Conservation (phyloP, 2,329 filamentous ascomycete species). For the Aspergillus versicolor region DNA sequence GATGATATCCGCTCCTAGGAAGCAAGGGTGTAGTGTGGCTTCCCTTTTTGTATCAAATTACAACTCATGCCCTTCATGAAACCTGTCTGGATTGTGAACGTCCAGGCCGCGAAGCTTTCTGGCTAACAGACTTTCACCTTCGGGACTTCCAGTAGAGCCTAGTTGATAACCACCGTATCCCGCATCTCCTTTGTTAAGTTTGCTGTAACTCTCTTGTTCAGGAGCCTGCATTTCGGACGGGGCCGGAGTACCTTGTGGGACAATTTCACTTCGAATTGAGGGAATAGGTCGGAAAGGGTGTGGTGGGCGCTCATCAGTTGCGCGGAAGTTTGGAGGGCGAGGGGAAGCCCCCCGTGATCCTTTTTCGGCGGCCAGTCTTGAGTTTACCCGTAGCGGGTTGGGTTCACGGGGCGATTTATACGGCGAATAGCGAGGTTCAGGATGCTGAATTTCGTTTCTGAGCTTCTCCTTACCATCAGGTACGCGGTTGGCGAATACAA, state of each 20-base stretch:
- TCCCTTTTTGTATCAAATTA: background rate
- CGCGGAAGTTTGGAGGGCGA: background rate
- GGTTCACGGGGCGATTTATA: constrained; percentile 68
- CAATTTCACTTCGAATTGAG: constrained; percentile 15
- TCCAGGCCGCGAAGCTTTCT: constrained; percentile 66
- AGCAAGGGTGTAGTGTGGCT: too few species aligned
- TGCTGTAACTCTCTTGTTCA: constrained; percentile 57
- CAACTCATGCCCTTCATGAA: background rate
- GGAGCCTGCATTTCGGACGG: constrained; percentile 28
- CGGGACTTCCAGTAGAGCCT: constrained; percentile 38
- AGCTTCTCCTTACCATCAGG: constrained; percentile 94
- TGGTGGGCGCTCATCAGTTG: constrained; percentile 3
- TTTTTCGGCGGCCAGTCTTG: constrained; percentile 59
- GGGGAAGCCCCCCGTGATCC: constrained; percentile 50
- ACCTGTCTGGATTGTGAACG: constrained; percentile 34
- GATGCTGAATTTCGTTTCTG: constrained; percentile 82
- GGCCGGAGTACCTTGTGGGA: constrained; percentile 25
- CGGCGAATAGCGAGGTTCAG: constrained; percentile 79
- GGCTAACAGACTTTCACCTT: constrained; percentile 68
- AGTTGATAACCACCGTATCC: constrained; percentile 62
- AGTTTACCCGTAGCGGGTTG: constrained; percentile 40
- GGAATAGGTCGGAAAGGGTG: constrained; percentile 22
- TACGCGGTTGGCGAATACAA: constrained; percentile 95
- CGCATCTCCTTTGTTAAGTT: constrained; percentile 65
- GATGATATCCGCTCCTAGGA: background rate